Conservation (phyloP, 768 basidiomycete genomes). For the Tulasnella sp. region DNA sequence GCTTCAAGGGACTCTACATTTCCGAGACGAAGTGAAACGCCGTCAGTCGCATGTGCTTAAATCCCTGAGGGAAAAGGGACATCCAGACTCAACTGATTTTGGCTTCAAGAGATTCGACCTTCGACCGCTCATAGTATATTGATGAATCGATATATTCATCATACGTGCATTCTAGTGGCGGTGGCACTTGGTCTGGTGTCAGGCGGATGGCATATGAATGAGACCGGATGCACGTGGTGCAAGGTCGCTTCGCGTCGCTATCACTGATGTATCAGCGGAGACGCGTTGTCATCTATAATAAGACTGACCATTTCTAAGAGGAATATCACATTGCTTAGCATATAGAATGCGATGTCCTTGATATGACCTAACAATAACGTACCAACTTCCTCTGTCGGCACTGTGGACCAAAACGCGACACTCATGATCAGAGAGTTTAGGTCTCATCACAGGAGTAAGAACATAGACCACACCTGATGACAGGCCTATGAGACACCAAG, state of each 20-base stretch:
- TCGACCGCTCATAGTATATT: too few relatives aligned
- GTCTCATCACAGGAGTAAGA: background rate
- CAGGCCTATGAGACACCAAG: background rate
- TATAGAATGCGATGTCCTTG: too few relatives aligned
- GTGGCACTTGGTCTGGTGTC: constrained; percentile 46
- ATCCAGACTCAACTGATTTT: too few relatives aligned
- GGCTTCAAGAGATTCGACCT: too few relatives aligned
- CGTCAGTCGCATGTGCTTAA: too few relatives aligned
- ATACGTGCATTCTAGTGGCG: constrained; percentile 61
- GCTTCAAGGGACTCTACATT: background rate
- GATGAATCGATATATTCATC: constrained; percentile 36
- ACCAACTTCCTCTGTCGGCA: background rate
- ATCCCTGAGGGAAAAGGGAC: too few relatives aligned
- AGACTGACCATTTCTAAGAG: constrained; percentile 9
- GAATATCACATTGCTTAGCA: too few relatives aligned
- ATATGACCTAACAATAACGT: background rate
- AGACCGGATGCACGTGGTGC: constrained; percentile 66
- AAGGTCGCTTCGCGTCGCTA: constrained; percentile 68
- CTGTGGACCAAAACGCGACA: background rate
- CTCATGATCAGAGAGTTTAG: constrained; percentile 1
- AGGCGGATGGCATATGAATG: constrained; percentile 55
- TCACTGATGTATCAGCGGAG: too few relatives aligned
- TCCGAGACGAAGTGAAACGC: too few relatives aligned
- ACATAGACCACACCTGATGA: background rate
- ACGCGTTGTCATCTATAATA: background rate